phyloP scores from a whole-genome alignment of 75 land plant genomes.

The Sequoia sempervirens region DNA sequence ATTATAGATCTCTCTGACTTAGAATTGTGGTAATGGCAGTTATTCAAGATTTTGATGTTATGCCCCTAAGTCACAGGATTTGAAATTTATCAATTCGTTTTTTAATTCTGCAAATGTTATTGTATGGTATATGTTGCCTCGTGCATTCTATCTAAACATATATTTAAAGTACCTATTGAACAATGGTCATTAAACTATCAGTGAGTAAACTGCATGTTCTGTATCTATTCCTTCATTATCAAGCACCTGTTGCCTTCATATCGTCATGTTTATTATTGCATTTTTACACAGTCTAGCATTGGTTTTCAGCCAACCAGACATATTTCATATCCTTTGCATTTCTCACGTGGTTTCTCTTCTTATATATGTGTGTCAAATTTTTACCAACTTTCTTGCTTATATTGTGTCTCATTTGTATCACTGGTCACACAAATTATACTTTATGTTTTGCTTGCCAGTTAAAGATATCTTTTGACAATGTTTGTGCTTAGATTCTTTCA shows the following conservation, averaged over 20 bases:
- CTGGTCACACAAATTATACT: not conserved
- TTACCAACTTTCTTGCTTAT: not conserved
- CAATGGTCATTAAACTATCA: not conserved
- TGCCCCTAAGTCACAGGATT: not conserved
- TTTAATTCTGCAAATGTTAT: not conserved
- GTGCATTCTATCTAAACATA: not conserved
- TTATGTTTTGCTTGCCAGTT: not conserved
- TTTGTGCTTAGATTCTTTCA: not conserved
- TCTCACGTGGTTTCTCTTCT: not conserved
- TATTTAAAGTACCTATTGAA: not conserved
- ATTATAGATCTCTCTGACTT: not conserved
- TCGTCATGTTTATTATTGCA: not conserved
- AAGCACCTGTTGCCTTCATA: not conserved
- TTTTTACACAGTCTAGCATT: not conserved
- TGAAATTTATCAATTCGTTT: not conserved
- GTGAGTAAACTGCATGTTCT: not conserved
- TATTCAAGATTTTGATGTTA: not conserved
- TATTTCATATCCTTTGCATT: not conserved
- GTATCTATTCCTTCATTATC: not conserved
- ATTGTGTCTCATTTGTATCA: not conserved
- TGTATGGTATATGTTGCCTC: not conserved
- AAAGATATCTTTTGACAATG: not conserved
- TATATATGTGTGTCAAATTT: not conserved
- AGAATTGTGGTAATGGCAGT: not conserved
- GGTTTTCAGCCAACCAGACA: not conserved